Evolutionary conservation across 257 asterid species (phyloP), one percentile per base, ranked within the genome.

Genomic region (Echium plantagineum): DNA sequence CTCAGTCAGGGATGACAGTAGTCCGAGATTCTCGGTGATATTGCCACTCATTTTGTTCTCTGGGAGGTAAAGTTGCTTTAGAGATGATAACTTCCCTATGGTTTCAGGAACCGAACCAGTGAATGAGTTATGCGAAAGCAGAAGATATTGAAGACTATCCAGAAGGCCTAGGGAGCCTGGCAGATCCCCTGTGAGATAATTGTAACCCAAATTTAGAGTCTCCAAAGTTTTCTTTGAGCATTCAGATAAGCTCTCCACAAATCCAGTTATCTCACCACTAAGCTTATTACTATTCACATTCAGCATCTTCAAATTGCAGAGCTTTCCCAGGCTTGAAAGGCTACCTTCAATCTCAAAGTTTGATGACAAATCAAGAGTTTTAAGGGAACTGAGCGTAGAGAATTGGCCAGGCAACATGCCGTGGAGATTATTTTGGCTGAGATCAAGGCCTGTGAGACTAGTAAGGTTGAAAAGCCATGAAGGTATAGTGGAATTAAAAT

Each of bases 401-500:
- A 74, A 57, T 49, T 42, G 62, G 61, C 61, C 65, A 17, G 62
- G 31, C 6, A 74, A 13, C 24, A 21, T 48, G 56, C 70, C 71
- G 2, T 53, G 15, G 2, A 74, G 57, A 62, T 6, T 58, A 51
- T 65, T 69, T 16, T 19, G 51, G 9, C 18, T 47, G 15, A 65
- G 59, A 52, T 73, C 66, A 42, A 73, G 72, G 21, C 55, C 57
- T 57, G 59, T 60, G 35, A 73, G 60, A 61, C 54, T 70, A 18
- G 60, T 64, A n/a, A 73, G 62, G 48, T 65, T 64, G 49, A 73
- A 70, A n/a, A 70, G 35, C 82, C 82, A 73, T 5, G 38, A 48
- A 32, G 79, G 79, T 3, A 73, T 17, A 5, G 64, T 42, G 49
- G 78, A 57, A 57, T 54, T 66, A 62, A 76, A 69, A 9, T 15